A percentile compares a stretch with the other conserved stretches of the same genome.
These are phyloP conservation scores for Wickerhamomyces sydowiorum DNA, from an alignment of 805 yeast species.

Conservation along the genomic window DNA sequence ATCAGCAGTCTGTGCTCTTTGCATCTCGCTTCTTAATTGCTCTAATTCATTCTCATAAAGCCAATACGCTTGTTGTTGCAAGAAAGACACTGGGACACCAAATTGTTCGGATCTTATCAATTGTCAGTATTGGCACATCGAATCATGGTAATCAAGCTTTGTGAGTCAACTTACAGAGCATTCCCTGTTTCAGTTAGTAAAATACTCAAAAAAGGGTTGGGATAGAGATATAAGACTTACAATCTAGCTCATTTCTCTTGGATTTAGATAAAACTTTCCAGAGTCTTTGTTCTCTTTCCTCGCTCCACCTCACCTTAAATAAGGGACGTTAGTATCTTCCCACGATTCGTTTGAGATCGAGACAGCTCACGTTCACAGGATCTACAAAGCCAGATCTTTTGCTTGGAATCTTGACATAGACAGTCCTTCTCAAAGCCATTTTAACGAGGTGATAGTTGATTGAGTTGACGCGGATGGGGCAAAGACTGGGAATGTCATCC, in stretches of 20 bases:
- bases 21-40: conserved; percentile 16
- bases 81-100: conserved; percentile 17
- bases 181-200: neutral
- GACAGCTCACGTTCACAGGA: conserved; percentile 16
- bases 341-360: neutral
- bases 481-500: too few relatives aligned
- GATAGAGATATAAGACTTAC: conserved; percentile 3
- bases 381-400: conserved; percentile 19
- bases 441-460: too few relatives aligned
- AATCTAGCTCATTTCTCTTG: conserved; percentile 20
- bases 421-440: conserved; percentile 1
- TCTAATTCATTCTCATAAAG: conserved; percentile 23
- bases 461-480: too few relatives aligned
- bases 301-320: conserved; percentile 19
- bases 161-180: conserved; percentile 2
- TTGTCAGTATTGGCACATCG: neutral
- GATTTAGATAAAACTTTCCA: conserved; percentile 21
- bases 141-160: too few relatives aligned
- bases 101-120: conserved; percentile 9
- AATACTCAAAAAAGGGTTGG: neutral
- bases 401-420: conserved; percentile 20
- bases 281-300: conserved; percentile 17
- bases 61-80: conserved; percentile 25
- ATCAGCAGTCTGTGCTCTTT: conserved; percentile 13
- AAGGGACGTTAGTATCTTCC: neutral